Evolutionary conservation across 768 basidiomycete genomes (phyloP), one percentile per base, ranked within the genome.

Genomic region (Exsudoporus frostii): DNA sequence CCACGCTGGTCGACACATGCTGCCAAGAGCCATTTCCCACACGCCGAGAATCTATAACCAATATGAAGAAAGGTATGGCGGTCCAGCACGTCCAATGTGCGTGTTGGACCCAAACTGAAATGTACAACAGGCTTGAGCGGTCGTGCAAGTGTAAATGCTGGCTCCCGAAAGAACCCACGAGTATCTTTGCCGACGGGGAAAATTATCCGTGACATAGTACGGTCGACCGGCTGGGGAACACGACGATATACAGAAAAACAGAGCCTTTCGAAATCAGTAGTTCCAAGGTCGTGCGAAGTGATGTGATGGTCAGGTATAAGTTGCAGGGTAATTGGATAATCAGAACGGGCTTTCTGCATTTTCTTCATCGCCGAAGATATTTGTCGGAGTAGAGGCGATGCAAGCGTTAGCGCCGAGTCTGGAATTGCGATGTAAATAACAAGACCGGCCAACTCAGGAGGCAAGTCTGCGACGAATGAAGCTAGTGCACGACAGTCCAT

Each of bases 11-110:
- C 92, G 7, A 88, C 72, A 60, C 85, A 87, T 29, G 82, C 76
- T n/a, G 82, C 82, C 17, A 90, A 64, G 7, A 92, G 74, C 92
- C 91, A 93, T 65, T 85, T 86, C 10, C 85, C 79, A 53, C 86
- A 88, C 5, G 66, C 59, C 11, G 86, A 85, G 2, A 86, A 55
- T 37, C 71, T 76, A 66, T 94, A 94, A 3, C 82, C 92, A 36
- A 92, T 77, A 64, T 94, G 92, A 40, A 94, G 71, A 48, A 92
- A 69, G 1, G 80, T 84, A 56, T 84, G 76, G 27, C 79, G 71
- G 47, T 84, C 81, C 43, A 79, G 48, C 15, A 84, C 78, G 51
- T 84, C 83, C 38, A 79, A 60, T 2, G 78, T 67, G 7, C 67
- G 68, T 2, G 68, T 62, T 19, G 74, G 75, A 50, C 74, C 74